phyloP scores from a whole-genome alignment of 495 filamentous ascomycete species.

The Glonium stellatum region DNA sequence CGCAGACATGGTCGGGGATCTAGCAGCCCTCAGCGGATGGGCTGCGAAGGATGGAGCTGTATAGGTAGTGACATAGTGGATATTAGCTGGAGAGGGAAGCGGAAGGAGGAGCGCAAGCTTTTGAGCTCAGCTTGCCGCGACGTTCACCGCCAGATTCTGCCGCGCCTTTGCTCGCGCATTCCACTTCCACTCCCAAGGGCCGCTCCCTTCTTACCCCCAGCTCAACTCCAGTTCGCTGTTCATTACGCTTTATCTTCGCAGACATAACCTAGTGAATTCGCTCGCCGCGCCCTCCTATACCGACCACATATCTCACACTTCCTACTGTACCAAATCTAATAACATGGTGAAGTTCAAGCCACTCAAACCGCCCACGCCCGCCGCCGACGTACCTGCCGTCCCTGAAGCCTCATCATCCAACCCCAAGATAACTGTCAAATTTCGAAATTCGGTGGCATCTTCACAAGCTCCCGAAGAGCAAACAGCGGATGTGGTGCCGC shows the following conservation, averaged over 20 bases:
- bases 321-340: too few species aligned
- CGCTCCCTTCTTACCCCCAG: too few species aligned
- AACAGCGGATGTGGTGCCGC: constrained; percentile 16
- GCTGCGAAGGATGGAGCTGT: background rate
- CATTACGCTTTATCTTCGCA: too few species aligned
- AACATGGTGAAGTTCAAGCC: background rate
- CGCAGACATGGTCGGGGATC: constrained; percentile 21
- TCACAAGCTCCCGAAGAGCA: constrained; percentile 24
- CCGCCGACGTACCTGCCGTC: constrained; percentile 27
- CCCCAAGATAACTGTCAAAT: constrained; percentile 45
- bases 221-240: background rate
- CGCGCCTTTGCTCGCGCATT: background rate
- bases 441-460: constrained; percentile 21
- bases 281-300: too few species aligned
- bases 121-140: background rate
- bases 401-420: background rate
- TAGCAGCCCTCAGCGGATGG: background rate
- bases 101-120: background rate
- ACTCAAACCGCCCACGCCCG: constrained; percentile 29
- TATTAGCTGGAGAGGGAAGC: background rate
- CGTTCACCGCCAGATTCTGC: background rate
- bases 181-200: background rate
- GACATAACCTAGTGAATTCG: too few species aligned
- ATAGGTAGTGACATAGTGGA: background rate
- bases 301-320: too few species aligned